Evolutionary conservation across 805 yeast species (phyloP).

Genomic region (Myxozyma udenii): DNA sequence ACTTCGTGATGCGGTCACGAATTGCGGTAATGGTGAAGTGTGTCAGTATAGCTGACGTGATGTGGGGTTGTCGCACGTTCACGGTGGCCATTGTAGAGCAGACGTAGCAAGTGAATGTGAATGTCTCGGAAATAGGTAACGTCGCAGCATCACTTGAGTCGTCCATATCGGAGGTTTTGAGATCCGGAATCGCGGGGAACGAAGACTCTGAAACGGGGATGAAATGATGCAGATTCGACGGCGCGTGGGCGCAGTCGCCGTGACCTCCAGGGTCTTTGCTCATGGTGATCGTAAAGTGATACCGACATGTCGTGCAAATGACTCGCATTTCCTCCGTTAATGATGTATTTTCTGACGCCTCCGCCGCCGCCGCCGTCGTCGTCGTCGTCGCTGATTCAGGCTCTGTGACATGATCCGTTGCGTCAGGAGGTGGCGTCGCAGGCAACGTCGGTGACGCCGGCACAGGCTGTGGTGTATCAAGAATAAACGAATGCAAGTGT

Average conservation of each 20-base stretch:
- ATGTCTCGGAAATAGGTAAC: slow-evolving; percentile 10
- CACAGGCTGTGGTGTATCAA: neutral
- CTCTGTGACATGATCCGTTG: neutral
- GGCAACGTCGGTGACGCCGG: neutral
- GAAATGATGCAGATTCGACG: slow-evolving; percentile 20
- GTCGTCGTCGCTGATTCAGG: neutral
- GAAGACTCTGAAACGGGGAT: slow-evolving; percentile 7
- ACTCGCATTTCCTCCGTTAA: neutral
- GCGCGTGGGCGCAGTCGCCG: slow-evolving; percentile 8
- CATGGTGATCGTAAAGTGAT: slow-evolving; percentile 10
- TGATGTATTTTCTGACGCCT: neutral
- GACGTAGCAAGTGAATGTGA: slow-evolving; percentile 9
- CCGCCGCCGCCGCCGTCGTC: neutral
- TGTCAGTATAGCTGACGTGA: slow-evolving; percentile 47
- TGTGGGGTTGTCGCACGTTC: slow-evolving; percentile 34
- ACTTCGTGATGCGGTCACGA: slow-evolving; percentile 48
- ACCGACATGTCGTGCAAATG: slow-evolving; percentile 23
- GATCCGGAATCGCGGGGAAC: neutral
- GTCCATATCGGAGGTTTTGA: neutral
- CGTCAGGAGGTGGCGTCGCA: neutral
- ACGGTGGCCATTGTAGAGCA: slow-evolving; percentile 9
- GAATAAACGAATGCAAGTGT: slow-evolving; percentile 19
- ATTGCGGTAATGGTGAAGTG: slow-evolving; percentile 53
- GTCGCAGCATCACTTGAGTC: neutral
- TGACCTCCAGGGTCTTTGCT: neutral